Evolutionary conservation across 306 rosid species (phyloP), one percentile per base, ranked within the genome.

Genomic region (Corylus americana): DNA sequence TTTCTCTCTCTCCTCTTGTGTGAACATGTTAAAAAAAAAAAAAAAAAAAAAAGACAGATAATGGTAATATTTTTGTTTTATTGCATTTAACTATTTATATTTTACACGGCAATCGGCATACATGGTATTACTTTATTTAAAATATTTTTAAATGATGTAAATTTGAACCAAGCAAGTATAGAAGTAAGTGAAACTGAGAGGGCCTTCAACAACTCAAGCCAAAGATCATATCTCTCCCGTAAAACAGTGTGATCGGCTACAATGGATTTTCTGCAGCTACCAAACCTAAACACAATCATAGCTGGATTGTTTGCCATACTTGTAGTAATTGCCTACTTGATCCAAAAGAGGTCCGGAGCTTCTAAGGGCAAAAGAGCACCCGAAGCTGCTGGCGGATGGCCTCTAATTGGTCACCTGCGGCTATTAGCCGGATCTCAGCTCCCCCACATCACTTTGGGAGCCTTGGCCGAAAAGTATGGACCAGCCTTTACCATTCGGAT

Each of bases 301-400:
- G 55, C 74, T 1, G 84, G 72, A 25, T 44, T 77, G 22, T 5
- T 75, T 4, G 74, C 73, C 78, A 2, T 83, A 74, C 44, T 86
- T 3, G 5, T 85, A 31, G 35, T 22, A 14, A 27, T 83, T 47
- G 62, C 53, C 18, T 79, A 64, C 88, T 80, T 31, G 2, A 1
- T 55, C 3, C 42, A 45, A 12, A 78, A 0, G 18, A 66, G 63
- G 51, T 49, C 50, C 5, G 18, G 14, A 11, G 27, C 78, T 49
- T 11, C 14, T 25, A 70, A 47, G 35, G 17, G 4, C 47, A 74
- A 59, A 14, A 74, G 68, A 62, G 81, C 84, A 59, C 94, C 92
- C 1, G 75, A 86, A 79, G 88, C 86, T 3, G 53, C 79, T 0
- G 92, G 94, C 2, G 90, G 90, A 1, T 90, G 93, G 97, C 97